phyloP scores from a whole-genome alignment of 1,284 basidiomycete genomes.

The Pyrrhoderma lamaoense region DNA sequence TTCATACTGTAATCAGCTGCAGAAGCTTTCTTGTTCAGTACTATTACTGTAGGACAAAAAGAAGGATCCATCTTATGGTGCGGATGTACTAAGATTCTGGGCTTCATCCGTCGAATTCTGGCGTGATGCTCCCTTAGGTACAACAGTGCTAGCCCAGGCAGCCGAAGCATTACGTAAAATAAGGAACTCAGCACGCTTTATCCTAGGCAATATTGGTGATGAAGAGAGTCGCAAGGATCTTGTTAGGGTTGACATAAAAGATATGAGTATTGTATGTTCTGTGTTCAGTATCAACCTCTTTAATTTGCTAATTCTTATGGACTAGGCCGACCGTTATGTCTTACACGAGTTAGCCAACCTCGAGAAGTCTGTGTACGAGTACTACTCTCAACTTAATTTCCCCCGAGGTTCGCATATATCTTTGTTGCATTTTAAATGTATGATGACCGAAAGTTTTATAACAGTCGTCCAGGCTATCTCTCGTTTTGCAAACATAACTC shows the following conservation, averaged over 20 bases:
- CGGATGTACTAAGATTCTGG: constrained; percentile 89
- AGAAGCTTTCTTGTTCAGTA: too few species aligned
- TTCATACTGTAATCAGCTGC: too few species aligned
- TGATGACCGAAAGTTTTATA: not conserved
- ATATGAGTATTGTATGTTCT: constrained; percentile 61
- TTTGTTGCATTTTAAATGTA: not conserved
- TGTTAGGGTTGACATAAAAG: constrained; percentile 33
- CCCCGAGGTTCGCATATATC: constrained; percentile 57
- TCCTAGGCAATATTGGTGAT: constrained; percentile 72
- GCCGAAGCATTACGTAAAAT: constrained; percentile 81
- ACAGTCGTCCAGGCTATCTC: constrained; percentile 53
- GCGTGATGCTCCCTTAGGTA: constrained; percentile 82
- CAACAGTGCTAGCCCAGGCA: constrained; percentile 70
- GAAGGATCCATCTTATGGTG: constrained; percentile 73
- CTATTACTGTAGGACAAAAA: constrained; percentile 53
- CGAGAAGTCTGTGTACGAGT: constrained; percentile 58
- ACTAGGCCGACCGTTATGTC: constrained; percentile 75
- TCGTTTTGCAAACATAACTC: constrained; percentile 62
- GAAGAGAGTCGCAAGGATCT: constrained; percentile 26
- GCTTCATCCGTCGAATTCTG: constrained; percentile 88
- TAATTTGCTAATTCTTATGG: constrained; percentile 6
- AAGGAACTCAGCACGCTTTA: constrained; percentile 85
- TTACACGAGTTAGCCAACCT: constrained; percentile 78
- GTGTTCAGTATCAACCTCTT: not conserved
- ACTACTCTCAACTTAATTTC: constrained; percentile 78